Evolutionary conservation across 441 rosid species (phyloP).

Genomic region (Populus hybrid): DNA sequence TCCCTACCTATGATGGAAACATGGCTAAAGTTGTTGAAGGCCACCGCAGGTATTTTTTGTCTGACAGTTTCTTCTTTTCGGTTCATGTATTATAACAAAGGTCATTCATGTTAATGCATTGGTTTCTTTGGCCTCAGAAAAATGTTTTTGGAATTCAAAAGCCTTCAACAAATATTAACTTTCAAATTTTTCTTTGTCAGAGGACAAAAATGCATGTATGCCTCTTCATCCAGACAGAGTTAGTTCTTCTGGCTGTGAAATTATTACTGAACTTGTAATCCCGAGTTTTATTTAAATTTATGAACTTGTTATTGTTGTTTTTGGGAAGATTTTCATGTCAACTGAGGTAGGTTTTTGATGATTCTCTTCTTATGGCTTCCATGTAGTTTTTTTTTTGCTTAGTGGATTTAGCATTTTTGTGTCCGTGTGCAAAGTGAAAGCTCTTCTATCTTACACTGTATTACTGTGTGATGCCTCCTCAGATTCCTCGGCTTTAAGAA

Average conservation of each 20-base stretch:
- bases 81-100: no score
- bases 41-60: slow-evolving; percentile 69
- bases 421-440: not conserved
- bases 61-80: not conserved
- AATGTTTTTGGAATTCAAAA: slow-evolving; percentile 19
- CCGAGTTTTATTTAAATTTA: not conserved
- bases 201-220: slow-evolving; percentile 11
- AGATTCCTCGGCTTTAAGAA: slow-evolving; percentile 84
- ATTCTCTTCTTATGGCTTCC: not conserved
- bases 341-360: not conserved
- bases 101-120: slow-evolving; percentile 5
- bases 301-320: not conserved
- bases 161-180: slow-evolving; percentile 10
- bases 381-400: not conserved
- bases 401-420: not conserved
- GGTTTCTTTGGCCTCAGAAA: slow-evolving; percentile 14
- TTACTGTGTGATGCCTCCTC: slow-evolving; percentile 15
- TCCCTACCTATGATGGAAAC: slow-evolving; percentile 92
- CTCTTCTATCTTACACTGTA: not conserved
- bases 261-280: not conserved
- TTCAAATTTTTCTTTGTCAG: slow-evolving; percentile 3
- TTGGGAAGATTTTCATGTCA: not conserved
- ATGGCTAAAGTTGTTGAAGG: slow-evolving; percentile 99
- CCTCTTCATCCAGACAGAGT: slow-evolving; percentile 12
- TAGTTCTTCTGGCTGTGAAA: slow-evolving; percentile 14